Conservation (phyloP, 495 filamentous ascomycete genomes). For the Aspergillus indologenus region DNA sequence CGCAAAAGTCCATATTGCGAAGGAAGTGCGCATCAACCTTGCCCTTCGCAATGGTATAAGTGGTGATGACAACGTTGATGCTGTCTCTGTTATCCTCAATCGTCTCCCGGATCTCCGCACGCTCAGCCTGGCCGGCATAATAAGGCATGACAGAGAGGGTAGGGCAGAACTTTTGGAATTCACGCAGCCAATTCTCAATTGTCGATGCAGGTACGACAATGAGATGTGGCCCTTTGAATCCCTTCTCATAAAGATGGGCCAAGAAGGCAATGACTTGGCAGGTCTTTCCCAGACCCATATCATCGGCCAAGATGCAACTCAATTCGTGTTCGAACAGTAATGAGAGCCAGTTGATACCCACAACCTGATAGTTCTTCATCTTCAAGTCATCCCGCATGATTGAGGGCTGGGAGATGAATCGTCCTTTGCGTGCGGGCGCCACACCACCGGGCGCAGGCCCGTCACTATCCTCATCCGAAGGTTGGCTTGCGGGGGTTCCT, state of each 20-base stretch:
- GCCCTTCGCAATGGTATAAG: constrained; percentile 72
- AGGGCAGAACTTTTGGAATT: constrained; percentile 87
- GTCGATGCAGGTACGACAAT: constrained; percentile 90
- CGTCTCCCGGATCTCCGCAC: constrained; percentile 60
- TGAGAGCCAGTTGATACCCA: constrained; percentile 90
- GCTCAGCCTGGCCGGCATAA: constrained; percentile 64
- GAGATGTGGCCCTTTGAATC: constrained; percentile 72
- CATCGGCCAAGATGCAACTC: constrained; percentile 89
- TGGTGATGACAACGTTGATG: constrained; percentile 88
- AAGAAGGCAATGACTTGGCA: constrained; percentile 94
- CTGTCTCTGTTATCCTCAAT: constrained; percentile 58
- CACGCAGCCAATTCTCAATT: constrained; percentile 89
- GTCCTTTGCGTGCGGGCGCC: constrained; percentile 30
- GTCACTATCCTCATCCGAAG: constrained; percentile 51
- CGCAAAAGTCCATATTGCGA: constrained; percentile 56
- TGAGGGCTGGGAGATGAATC: constrained; percentile 65
- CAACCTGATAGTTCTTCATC: constrained; percentile 90
- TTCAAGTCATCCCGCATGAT: constrained; percentile 66
- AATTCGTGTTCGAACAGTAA: constrained; percentile 73
- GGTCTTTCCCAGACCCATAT: constrained; percentile 98
- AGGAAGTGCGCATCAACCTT: constrained; percentile 68
- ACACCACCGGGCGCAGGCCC: constrained; percentile 28
- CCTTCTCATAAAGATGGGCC: constrained; percentile 69
- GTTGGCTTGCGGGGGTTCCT: constrained; percentile 62
- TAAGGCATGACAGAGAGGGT: constrained; percentile 72